Evolutionary conservation across 2,329 filamentous ascomycete genomes (phyloP).

Genomic region (Penicillium expansum): DNA sequence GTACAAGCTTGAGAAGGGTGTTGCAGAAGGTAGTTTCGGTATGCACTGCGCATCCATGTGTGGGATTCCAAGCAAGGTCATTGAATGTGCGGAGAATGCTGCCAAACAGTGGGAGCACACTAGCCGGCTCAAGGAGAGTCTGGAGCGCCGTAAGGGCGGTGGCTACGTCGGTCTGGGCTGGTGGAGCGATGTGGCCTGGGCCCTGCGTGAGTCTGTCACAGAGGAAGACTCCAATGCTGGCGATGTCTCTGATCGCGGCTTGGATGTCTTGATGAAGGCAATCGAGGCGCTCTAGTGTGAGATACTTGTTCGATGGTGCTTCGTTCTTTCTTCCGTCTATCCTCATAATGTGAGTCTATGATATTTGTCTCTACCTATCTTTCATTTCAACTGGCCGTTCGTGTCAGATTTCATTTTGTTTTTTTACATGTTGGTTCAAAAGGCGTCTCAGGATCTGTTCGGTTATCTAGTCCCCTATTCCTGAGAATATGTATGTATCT

Average conservation of each 20-base stretch:
- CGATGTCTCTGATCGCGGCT: constrained; percentile 48
- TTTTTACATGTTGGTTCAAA: not conserved
- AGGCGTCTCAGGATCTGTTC: not conserved
- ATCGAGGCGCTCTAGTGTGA: constrained; percentile 52
- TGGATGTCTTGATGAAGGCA: constrained; percentile 58
- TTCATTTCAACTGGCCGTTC: not conserved
- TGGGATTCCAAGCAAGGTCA: constrained; percentile 78
- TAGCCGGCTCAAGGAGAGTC: constrained; percentile 78
- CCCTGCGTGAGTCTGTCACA: constrained; percentile 58
- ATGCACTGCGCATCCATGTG: constrained; percentile 99
- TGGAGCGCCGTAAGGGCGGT: constrained; percentile 75
- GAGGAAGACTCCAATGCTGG: constrained; percentile 32
- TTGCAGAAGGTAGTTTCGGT: constrained; percentile 94
- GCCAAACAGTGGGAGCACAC: constrained; percentile 95
- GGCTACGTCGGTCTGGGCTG: constrained; percentile 81
- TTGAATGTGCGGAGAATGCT: constrained; percentile 82
- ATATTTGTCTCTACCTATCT: constrained; percentile 5
- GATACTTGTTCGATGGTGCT: not conserved
- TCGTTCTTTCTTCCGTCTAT: not conserved
- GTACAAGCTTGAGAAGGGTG: constrained; percentile 88
- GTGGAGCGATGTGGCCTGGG: constrained; percentile 79
- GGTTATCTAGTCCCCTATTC: not conserved
- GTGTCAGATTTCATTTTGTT: not conserved
- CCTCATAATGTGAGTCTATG: not conserved
- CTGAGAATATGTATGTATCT: not conserved